Percentiles rank a stretch among this genome's conserved stretches.
phyloP scores from a whole-genome alignment of 1,139 yeast genomes.

The Geotrichum fermentans region DNA sequence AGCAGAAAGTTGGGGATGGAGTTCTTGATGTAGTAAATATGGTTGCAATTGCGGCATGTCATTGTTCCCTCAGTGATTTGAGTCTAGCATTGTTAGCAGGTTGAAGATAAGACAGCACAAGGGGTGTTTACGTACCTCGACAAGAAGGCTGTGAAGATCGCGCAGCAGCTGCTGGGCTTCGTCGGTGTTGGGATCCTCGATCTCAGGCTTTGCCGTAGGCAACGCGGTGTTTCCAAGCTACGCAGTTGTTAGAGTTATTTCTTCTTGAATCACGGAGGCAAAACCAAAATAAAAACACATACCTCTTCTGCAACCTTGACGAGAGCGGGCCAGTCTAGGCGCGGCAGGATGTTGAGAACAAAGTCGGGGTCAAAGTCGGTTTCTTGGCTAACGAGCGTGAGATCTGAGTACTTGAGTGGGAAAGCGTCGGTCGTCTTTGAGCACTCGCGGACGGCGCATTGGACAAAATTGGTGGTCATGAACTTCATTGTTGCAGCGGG shows the following conservation, averaged over 20 bases:
- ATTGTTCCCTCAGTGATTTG: conserved; percentile 82
- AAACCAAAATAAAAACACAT: conserved; percentile 39
- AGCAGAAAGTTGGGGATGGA: conserved; percentile 88
- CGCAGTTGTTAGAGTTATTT: neutral
- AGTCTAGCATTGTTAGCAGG: conserved; percentile 43
- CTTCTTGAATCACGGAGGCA: neutral
- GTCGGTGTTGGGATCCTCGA: conserved; percentile 43
- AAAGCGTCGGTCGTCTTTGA: conserved; percentile 69
- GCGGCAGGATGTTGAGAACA: conserved; percentile 66
- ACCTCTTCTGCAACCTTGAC: conserved; percentile 69
- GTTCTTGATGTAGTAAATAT: conserved; percentile 83
- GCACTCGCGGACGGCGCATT: conserved; percentile 84
- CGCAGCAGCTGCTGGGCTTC: conserved; percentile 60
- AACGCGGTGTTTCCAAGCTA: conserved; percentile 60
- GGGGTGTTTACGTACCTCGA: conserved; percentile 45
- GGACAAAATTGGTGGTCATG: conserved; percentile 89
- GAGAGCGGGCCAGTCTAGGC: conserved; percentile 86
- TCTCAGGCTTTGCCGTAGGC: conserved; percentile 63
- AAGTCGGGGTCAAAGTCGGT: conserved; percentile 83
- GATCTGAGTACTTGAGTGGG: conserved; percentile 70
- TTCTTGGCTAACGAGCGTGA: conserved; percentile 70
- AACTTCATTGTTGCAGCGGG: conserved; percentile 83
- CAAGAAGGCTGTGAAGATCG: conserved; percentile 70
- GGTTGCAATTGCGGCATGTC: conserved; percentile 82
- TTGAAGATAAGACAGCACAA: no score